Evolutionary conservation across 129 eudicot genomes (phyloP).

Genomic region (sunflower (Helianthus annuus)): HanXRQr2.0-SUNRISE NC_035436.2:8068535-8069034

Average conservation of each 20-base stretch:
- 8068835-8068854: constrained; percentile 75
- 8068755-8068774: background rate
- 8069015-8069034: background rate
- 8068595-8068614: constrained; percentile 82
- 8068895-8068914: constrained; percentile 74
- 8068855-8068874: constrained; percentile 95
- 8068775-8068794: constrained; percentile 17
- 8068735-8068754: constrained; percentile 6
- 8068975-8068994: background rate
- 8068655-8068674: constrained; percentile 69
- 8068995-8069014: background rate
- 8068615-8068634: constrained; percentile 61
- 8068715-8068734: background rate
- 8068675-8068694: constrained; percentile 99
- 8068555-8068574: background rate
- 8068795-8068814: constrained; percentile 97
- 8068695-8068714: constrained; percentile 50
- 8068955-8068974: background rate
- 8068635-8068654: constrained; percentile 97
- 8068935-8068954: no score
- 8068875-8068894: constrained; percentile 84
- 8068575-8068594: constrained; percentile 92
- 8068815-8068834: constrained; percentile 78
- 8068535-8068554: background rate
- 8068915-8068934: constrained; percentile 10